Conservation (phyloP, 2,329 filamentous ascomycete genomes). For the Colletotrichum phormii region DNA sequence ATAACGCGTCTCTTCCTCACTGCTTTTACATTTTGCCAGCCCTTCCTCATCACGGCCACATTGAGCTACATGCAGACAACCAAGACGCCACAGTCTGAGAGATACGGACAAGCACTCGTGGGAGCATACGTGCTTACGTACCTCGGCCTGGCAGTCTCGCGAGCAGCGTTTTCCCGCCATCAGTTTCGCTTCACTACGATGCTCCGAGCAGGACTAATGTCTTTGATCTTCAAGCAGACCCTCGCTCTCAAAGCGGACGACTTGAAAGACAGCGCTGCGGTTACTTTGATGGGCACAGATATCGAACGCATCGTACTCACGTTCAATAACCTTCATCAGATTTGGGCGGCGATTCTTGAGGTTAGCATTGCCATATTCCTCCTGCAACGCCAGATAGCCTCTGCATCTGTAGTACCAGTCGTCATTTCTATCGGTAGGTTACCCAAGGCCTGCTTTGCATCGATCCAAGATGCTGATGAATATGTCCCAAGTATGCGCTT, state of each 20-base stretch:
- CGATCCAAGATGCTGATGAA: not conserved
- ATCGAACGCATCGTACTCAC: constrained; percentile 45
- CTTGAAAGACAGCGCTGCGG: constrained; percentile 43
- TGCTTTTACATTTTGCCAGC: constrained; percentile 42
- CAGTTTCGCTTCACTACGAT: constrained; percentile 44
- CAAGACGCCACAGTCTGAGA: constrained; percentile 35
- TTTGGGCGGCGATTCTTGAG: constrained; percentile 40
- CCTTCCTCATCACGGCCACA: constrained; percentile 41
- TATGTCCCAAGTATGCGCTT: constrained; percentile 47
- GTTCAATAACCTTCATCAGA: constrained; percentile 38
- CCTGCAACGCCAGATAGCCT: constrained; percentile 46
- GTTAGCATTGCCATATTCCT: constrained; percentile 42
- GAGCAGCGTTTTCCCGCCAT: constrained; percentile 46
- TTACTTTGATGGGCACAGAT: constrained; percentile 52
- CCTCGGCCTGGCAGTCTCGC: constrained; percentile 46
- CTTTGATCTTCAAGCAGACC: constrained; percentile 45
- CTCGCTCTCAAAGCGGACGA: constrained; percentile 38
- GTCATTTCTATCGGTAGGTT: constrained; percentile 55
- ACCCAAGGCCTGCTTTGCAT: not conserved
- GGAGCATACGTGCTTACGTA: constrained; percentile 46
- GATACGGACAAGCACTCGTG: constrained; percentile 42
- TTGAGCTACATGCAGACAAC: constrained; percentile 34
- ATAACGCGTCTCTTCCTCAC: constrained; percentile 33
- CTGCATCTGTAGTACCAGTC: constrained; percentile 57
- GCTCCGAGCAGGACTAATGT: constrained; percentile 42